These are phyloP conservation scores for Ascochyta clinopodiicola DNA, from an alignment of 2,329 filamentous ascomycete genomes.

Conservation along the genomic window DNA sequence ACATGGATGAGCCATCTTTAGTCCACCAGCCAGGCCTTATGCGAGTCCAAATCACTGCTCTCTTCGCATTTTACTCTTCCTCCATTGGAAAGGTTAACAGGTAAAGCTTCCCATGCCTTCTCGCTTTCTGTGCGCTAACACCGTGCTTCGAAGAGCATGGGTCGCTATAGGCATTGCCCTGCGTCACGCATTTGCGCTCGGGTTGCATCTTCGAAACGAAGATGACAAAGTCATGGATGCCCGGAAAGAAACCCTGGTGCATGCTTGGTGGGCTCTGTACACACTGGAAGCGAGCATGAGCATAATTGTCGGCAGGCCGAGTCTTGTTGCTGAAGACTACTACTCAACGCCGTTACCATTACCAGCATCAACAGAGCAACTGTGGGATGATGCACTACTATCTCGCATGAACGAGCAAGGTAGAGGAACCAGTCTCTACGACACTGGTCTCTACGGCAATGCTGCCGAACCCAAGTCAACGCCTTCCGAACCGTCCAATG, in stretches of 20 bases:
- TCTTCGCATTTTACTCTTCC: background rate
- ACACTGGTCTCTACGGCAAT: background rate
- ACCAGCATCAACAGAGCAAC: constrained; percentile 6
- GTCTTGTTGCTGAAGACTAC: constrained; percentile 36
- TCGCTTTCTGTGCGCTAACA: background rate
- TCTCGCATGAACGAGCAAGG: background rate
- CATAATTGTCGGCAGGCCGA: constrained; percentile 46
- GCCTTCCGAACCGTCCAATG: background rate
- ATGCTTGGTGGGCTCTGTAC: constrained; percentile 49
- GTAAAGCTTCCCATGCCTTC: background rate
- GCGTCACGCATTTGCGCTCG: constrained; percentile 45
- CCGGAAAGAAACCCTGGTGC: constrained; percentile 38
- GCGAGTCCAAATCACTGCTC: background rate
- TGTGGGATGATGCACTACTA: background rate
- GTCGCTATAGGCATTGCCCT: constrained; percentile 44
- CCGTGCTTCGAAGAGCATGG: constrained; percentile 41
- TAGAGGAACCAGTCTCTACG: background rate
- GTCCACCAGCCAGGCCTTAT: background rate
- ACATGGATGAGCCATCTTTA: background rate
- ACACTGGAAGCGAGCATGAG: constrained; percentile 43
- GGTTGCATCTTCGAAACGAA: constrained; percentile 46
- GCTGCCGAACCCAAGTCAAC: background rate
- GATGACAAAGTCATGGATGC: constrained; percentile 22
- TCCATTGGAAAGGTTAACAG: background rate
- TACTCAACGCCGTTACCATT: constrained; percentile 40